Conservation (phyloP, 2,329 filamentous ascomycete genomes). For the Fusarium illudens region DNA sequence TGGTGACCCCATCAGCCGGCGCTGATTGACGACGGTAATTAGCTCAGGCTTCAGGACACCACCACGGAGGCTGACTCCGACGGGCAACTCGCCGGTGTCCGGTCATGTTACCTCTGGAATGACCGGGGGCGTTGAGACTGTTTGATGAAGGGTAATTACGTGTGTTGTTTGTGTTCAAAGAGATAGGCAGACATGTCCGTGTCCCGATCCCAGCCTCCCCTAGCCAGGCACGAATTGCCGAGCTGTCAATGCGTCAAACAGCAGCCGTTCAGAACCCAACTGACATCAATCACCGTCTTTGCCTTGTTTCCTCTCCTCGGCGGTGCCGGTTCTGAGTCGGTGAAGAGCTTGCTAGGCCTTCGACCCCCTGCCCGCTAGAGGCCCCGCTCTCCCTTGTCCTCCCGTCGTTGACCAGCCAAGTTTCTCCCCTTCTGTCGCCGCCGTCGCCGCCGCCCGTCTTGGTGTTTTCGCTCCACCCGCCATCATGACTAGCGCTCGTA, state of each 20-base stretch:
- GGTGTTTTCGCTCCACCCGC: slow-evolving; percentile 31
- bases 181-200: not conserved
- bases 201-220: not conserved
- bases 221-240: not conserved
- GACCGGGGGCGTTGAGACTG: not conserved
- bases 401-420: slow-evolving; percentile 7
- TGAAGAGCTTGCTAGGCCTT: slow-evolving; percentile 3
- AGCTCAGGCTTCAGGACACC: not conserved
- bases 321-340: not conserved
- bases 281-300: not conserved
- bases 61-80: slow-evolving; percentile 3
- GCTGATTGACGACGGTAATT: not conserved
- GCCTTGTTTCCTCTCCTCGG: not conserved
- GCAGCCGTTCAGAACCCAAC: not conserved
- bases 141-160: not conserved
- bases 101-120: not conserved
- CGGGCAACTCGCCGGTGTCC: not conserved
- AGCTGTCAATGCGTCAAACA: not conserved
- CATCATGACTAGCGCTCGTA: slow-evolving; percentile 15
- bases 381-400: slow-evolving; percentile 16
- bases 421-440: slow-evolving; percentile 15
- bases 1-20: not conserved
- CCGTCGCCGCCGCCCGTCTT: slow-evolving; percentile 17
- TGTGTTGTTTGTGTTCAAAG: not conserved
- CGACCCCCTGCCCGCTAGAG: not conserved